phyloP scores from a whole-genome alignment of 495 filamentous ascomycete genomes.

The Penicillium silybi region DNA sequence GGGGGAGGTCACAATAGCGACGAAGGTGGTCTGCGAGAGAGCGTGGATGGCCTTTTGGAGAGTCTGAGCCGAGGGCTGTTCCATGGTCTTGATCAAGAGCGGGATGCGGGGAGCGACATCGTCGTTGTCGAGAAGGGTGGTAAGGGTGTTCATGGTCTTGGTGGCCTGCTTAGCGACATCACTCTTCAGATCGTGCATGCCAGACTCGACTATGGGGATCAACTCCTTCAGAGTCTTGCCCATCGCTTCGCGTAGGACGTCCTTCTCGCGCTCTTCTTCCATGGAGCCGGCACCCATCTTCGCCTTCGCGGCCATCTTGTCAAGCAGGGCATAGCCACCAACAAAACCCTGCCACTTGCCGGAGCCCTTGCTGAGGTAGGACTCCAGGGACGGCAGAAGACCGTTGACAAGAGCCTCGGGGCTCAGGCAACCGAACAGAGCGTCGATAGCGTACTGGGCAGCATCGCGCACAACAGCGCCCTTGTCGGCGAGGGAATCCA shows the following conservation, averaged over 20 bases:
- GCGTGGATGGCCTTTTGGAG: slow-evolving; percentile 95
- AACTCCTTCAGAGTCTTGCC: slow-evolving; percentile 83
- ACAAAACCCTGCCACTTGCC: slow-evolving; percentile 97
- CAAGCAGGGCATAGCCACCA: slow-evolving; percentile 75
- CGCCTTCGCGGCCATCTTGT: slow-evolving; percentile 88
- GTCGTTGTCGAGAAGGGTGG: slow-evolving; percentile 91
- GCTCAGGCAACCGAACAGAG: slow-evolving; percentile 72
- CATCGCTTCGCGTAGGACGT: slow-evolving; percentile 85
- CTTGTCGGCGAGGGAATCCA: slow-evolving; percentile 91
- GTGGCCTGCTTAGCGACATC: slow-evolving; percentile 86
- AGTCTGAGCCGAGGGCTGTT: slow-evolving; percentile 83
- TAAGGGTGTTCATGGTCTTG: slow-evolving; percentile 87
- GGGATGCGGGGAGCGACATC: slow-evolving; percentile 93
- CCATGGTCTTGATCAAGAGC: slow-evolving; percentile 90
- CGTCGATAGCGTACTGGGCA: slow-evolving; percentile 91
- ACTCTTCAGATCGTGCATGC: slow-evolving; percentile 93
- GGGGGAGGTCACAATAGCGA: slow-evolving; percentile 94
- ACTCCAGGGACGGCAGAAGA: slow-evolving; percentile 66
- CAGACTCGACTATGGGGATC: slow-evolving; percentile 87
- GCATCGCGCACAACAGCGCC: slow-evolving; percentile 81
- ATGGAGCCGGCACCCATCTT: slow-evolving; percentile 74
- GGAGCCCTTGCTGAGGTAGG: slow-evolving; percentile 71
- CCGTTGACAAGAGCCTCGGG: slow-evolving; percentile 77
- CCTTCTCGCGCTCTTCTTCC: slow-evolving; percentile 80
- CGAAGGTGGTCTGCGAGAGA: slow-evolving; percentile 97